phyloP scores from a whole-genome alignment of 352 stramenopile genomes.

The Blastocystis sp. region DNA sequence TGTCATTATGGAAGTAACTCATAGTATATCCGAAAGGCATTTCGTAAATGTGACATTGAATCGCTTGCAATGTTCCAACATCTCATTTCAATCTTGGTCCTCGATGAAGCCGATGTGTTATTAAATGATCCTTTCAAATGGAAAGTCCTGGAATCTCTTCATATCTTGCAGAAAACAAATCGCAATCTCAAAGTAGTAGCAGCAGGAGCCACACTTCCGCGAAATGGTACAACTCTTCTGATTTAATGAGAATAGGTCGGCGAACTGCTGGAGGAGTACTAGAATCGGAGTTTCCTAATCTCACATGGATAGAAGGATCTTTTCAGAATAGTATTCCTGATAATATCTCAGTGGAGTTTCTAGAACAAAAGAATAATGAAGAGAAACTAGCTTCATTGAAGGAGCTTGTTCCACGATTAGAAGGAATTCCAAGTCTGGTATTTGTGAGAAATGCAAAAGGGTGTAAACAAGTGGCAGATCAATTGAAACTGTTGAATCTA shows the following conservation, averaged over 20 bases:
- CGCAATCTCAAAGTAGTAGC: neutral
- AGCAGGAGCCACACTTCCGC: conserved; percentile 33
- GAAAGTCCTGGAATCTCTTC: conserved; percentile 1
- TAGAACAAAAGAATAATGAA: neutral
- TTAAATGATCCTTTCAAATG: conserved; percentile 39
- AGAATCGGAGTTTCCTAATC: neutral
- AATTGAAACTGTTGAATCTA: neutral
- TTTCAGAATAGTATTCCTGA: neutral
- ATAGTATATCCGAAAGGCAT: neutral
- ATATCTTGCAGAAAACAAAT: neutral
- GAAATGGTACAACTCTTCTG: neutral
- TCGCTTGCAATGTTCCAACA: neutral
- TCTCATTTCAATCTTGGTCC: conserved; percentile 23
- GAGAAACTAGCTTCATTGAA: neutral
- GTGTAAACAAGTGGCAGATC: neutral
- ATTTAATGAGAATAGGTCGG: neutral
- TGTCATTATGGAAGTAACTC: neutral
- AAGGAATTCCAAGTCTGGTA: neutral
- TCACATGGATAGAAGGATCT: neutral
- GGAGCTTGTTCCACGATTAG: neutral
- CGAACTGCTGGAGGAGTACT: conserved; percentile 25
- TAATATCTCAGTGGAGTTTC: neutral
- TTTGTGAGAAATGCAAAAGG: conserved; percentile 6
- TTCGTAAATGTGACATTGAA: conserved; percentile 29
- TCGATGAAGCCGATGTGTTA: conserved; percentile 49